Conservation (phyloP, 306 rosid genomes). For the Castanea mollissima region DNA sequence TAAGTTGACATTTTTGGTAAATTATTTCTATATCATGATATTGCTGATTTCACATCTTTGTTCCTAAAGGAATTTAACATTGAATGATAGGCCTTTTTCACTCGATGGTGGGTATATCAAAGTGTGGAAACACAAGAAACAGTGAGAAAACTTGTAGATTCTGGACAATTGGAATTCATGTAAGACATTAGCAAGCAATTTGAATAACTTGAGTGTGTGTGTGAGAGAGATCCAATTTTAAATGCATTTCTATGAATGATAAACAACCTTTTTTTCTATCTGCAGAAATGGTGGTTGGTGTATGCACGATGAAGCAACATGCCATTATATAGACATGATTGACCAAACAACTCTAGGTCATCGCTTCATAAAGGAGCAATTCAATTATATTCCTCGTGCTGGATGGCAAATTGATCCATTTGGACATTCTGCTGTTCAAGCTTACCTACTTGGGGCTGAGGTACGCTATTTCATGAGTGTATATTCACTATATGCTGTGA, state of each 20-base stretch:
- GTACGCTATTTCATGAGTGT: slow-evolving; percentile 18
- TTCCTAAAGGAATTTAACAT: neutral
- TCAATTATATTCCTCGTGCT: slow-evolving; percentile 66
- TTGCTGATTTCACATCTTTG: neutral
- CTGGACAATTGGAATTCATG: slow-evolving; percentile 75
- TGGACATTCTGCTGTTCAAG: slow-evolving; percentile 91
- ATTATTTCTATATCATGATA: neutral
- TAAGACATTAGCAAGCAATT: slow-evolving; percentile 14
- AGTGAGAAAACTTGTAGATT: slow-evolving; percentile 61
- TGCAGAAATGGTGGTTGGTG: slow-evolving; percentile 96
- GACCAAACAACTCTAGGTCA: slow-evolving; percentile 92
- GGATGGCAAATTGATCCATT: slow-evolving; percentile 98
- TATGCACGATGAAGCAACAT: slow-evolving; percentile 96
- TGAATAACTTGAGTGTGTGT: neutral
- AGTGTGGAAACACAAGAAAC: slow-evolving; percentile 51
- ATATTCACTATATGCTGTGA: neutral
- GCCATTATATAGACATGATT: slow-evolving; percentile 88
- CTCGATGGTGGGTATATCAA: slow-evolving; percentile 81
- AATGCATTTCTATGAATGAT: neutral
- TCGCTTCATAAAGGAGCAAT: slow-evolving; percentile 52
- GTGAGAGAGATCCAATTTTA: neutral
- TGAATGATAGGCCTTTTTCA: slow-evolving; percentile 62
- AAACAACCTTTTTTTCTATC: neutral
- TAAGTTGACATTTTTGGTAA: neutral
- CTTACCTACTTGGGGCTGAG: slow-evolving; percentile 76